Base-by-base conservation (phyloP, 352 stramenopile species). In the Pythium pyrilobum region DNA sequence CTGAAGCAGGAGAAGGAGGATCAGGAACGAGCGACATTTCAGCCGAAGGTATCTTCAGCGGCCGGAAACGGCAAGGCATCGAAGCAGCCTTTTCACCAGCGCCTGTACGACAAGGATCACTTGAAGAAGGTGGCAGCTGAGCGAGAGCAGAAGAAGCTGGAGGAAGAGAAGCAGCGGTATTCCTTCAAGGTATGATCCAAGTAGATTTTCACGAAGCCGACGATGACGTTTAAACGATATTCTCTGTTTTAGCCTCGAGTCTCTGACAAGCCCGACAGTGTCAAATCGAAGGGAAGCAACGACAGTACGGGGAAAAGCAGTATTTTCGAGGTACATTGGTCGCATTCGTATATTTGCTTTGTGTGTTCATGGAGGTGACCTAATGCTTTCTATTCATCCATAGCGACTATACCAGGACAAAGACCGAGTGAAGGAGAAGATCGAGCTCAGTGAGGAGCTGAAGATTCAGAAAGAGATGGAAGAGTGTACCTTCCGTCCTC, bases 371-470 rank as follows among this genome's bases (percentile, higher is more conserved):
- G n/a, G n/a, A n/a, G n/a, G n/a, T n/a, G n/a, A n/a, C n/a, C n/a
- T n/a, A n/a, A 32, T n/a, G 28, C 21, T 28, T 25, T 18, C 25
- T 44, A 8, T 57, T 41, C 50, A 52, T 45, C 58, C 65, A n/a
- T 56, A 93, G 82, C 78, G 82, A 16, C 48, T 93, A 8, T 90
- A 90, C 46, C 74, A 89, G 41, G 78, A 91, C 38, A 89, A 89
- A 45, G 69, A 91, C 46, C 81, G 77, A 20, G 52, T 89, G 37
- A 85, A 85, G 64, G 82, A 90, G 39, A 90, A 90, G 59, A 77
- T 89, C 13, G 77, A 84, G 48, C 36, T 87, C 32, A 71, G 78
- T 23, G 77, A 89, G 44, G 77, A 87, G 47, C 50, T 89, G 39
- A 73, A 72, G 42, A 53, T 75, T 29, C 78, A 90, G 29, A 84